Conservation (phyloP, 345 rosid species). For the Eucalyptus albens region DNA sequence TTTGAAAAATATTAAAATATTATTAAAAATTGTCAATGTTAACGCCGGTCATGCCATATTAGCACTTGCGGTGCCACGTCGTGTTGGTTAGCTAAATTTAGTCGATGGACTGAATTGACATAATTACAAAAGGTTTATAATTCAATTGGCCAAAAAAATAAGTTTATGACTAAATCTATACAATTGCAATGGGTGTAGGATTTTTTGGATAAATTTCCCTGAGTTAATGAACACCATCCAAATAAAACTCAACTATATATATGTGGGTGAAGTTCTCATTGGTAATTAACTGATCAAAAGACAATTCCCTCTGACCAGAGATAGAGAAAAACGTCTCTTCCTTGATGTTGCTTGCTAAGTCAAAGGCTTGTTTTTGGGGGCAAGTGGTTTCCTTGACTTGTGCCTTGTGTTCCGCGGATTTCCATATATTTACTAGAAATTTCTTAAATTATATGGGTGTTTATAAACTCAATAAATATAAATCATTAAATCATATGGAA, state of each 20-base stretch:
- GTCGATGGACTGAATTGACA: accelerated
- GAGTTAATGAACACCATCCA: background rate
- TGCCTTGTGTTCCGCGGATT: background rate
- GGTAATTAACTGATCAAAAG: background rate
- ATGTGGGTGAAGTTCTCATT: background rate
- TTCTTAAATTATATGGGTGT: background rate
- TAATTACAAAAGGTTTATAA: no score
- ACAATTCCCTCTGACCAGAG: background rate
- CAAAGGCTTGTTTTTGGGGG: background rate
- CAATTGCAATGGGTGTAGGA: no score
- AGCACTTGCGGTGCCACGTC: accelerated
- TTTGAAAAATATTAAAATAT: no score
- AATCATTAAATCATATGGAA: background rate
- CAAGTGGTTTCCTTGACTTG: background rate
- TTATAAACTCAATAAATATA: no score
- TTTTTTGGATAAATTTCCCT: no score
- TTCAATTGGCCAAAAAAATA: no score
- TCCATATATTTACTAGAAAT: background rate
- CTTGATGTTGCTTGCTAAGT: background rate
- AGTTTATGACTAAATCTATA: no score
- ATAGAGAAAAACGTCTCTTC: background rate
- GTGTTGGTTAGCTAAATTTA: accelerated
- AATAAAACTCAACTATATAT: background rate
- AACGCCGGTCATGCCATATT: no score
- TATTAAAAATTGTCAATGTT: no score